Conservation (phyloP, 495 filamentous ascomycete species). For the Clavariopsis aquatica region DNA sequence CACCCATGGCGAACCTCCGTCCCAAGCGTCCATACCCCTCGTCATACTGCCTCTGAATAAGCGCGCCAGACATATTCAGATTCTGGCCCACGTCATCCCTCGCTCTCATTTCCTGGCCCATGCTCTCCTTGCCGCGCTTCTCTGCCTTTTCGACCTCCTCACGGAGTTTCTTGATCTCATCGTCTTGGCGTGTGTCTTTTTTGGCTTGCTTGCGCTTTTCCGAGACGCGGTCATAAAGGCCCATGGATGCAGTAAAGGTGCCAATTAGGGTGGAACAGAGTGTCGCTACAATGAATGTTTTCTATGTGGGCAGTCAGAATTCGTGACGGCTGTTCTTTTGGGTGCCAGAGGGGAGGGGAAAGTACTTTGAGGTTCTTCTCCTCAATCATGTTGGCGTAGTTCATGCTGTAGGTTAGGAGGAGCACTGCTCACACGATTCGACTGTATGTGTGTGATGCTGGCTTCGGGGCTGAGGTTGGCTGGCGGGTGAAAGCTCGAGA, state of each 20-base stretch:
- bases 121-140: conserved; percentile 18
- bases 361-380: conserved; percentile 42
- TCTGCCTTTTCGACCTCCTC: conserved; percentile 36
- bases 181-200: conserved; percentile 39
- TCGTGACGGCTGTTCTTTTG: background rate
- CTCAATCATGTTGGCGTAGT: conserved; percentile 44
- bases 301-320: conserved; percentile 25
- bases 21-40: conserved; percentile 39
- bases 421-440: background rate
- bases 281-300: conserved; percentile 45
- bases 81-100: conserved; percentile 27
- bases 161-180: conserved; percentile 53
- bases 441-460: no score
- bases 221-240: conserved; percentile 37
- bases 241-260: conserved; percentile 41
- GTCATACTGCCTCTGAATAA: conserved; percentile 40
- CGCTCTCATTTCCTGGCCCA: background rate
- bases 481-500: background rate
- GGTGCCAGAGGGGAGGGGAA: background rate
- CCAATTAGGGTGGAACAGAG: conserved; percentile 42
- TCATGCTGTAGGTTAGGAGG: conserved; percentile 15
- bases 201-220: conserved; percentile 37
- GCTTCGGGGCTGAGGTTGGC: background rate
- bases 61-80: conserved; percentile 29
- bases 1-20: conserved; percentile 38